Evolutionary conservation across 2,329 filamentous ascomycete species (phyloP).

Genomic region (Xylariaceae sp.): DNA sequence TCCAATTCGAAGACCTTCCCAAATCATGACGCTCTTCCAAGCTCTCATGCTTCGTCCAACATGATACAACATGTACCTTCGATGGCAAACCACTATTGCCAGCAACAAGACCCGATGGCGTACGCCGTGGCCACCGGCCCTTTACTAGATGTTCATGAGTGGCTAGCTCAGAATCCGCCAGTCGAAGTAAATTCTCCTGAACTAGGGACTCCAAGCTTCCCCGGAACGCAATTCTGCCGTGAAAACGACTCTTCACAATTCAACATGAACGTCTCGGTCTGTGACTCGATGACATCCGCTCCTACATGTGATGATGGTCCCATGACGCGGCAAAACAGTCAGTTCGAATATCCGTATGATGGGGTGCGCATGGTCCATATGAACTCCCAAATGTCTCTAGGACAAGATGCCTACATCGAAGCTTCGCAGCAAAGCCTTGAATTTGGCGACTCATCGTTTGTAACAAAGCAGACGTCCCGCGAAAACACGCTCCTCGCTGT

Average conservation of each 20-base stretch:
- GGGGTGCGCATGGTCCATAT: slow-evolving; percentile 33
- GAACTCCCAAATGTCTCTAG: slow-evolving; percentile 34
- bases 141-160: slow-evolving; percentile 40
- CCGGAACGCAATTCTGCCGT: slow-evolving; percentile 16
- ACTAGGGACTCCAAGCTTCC: slow-evolving; percentile 15
- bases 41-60: slow-evolving; percentile 24
- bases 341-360: slow-evolving; percentile 30
- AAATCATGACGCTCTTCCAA: slow-evolving; percentile 32
- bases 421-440: slow-evolving; percentile 20
- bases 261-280: slow-evolving; percentile 30
- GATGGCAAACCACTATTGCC: too few relatives aligned
- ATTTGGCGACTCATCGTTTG: slow-evolving; percentile 25
- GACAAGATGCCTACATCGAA: slow-evolving; percentile 24
- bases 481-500: slow-evolving; percentile 36
- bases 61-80: slow-evolving; percentile 26
- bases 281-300: slow-evolving; percentile 36
- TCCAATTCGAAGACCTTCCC: slow-evolving; percentile 30
- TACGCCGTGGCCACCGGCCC: slow-evolving; percentile 23
- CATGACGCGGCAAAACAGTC: slow-evolving; percentile 34
- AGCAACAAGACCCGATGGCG: too few relatives aligned
- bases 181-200: slow-evolving; percentile 17
- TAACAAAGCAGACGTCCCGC: slow-evolving; percentile 25
- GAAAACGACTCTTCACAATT: slow-evolving; percentile 26
- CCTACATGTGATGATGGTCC: slow-evolving; percentile 33
- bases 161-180: slow-evolving; percentile 30